Base-by-base conservation (phyloP, 257 asterid species). In the Lycium ferocissimum region DNA sequence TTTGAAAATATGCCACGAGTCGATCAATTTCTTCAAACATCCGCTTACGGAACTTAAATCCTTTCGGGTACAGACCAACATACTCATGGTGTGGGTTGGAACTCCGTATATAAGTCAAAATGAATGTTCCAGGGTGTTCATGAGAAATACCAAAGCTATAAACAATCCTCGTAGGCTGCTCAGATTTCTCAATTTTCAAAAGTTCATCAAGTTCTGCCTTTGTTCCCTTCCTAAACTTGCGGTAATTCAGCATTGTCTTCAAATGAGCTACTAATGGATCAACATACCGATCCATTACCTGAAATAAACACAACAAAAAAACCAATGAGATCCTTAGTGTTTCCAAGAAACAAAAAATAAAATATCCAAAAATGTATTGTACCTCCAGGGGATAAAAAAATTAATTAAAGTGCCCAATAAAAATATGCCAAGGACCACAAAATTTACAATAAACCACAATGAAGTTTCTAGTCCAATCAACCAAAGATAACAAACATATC, bases 261-360 rank as follows among this genome's bases (percentile, higher is more conserved):
- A 97, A 86, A 89, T 94, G 97, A 87, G 95, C 89, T 62, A 95
- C 97, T 87, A 97, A 89, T 20, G 99, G 99, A 91, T 95, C 99
- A 90, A 97, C 98, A 85, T 97, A 95, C 13, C 98, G 98, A 91
- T 97, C 99, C 97, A 93, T 95, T 62, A 97, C 98, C 99, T 97
- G 88, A 83, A 81, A 80, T 17, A 84, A 67, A 35, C 83, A 70
- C 8, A 84, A 67, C 26, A 87, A 56, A 70, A 37, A 26, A 67
- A n/a, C 61, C 49, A 56, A 53, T 6, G 17, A 22, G 62, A 35
- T 53, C 53, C 49, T 53, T 14, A 53, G 43, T 47, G 67, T 79
- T 84, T 0, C 65, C 47, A 51, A 75, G 81, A 75, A 49, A 49
- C 20, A 49, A 75, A 49, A 67, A 49, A n/a, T 3, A 75, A 49